These are phyloP conservation scores for Epicoccum sorghinum DNA, from an alignment of 2,329 filamentous ascomycete species.

Conservation along the genomic window DNA sequence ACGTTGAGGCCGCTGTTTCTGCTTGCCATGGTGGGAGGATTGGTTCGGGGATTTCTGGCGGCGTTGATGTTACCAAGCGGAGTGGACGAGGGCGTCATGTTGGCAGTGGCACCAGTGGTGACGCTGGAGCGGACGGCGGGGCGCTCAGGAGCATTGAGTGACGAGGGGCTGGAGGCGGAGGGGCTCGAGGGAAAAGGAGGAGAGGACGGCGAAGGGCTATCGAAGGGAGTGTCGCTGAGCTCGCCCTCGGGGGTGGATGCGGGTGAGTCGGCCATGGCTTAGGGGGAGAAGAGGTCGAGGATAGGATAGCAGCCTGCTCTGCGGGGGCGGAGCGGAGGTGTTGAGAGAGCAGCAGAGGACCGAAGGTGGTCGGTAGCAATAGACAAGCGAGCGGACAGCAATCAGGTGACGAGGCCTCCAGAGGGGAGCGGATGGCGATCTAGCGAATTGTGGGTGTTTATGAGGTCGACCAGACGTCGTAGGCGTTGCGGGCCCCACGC, in stretches of 20 bases:
- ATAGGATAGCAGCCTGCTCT: conserved; percentile 14
- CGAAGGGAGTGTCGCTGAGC: conserved; percentile 41
- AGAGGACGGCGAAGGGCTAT: conserved; percentile 39
- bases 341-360: conserved; percentile 1
- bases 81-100: conserved; percentile 83
- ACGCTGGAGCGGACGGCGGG: conserved; percentile 66
- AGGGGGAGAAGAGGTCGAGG: conserved; percentile 5
- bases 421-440: conserved; percentile 20
- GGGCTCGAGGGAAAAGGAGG: conserved; percentile 33
- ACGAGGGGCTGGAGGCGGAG: conserved; percentile 26
- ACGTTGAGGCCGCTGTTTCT: conserved; percentile 58
- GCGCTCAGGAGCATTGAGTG: conserved; percentile 42
- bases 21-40: conserved; percentile 51
- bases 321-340: conserved; percentile 20
- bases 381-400: conserved; percentile 9
- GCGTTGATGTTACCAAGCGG: conserved; percentile 78
- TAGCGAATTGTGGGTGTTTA: conserved; percentile 20
- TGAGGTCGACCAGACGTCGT: conserved; percentile 24
- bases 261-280: conserved; percentile 38
- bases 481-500: conserved; percentile 25
- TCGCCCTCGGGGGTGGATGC: conserved; percentile 40
- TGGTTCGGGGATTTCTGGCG: conserved; percentile 60
- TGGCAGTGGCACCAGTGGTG: conserved; percentile 54
- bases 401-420: conserved; percentile 22
- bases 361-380: conserved; percentile 14